Base-by-base conservation (phyloP, 1,139 yeast genomes). In the Debaryomyces sp. region DNA sequence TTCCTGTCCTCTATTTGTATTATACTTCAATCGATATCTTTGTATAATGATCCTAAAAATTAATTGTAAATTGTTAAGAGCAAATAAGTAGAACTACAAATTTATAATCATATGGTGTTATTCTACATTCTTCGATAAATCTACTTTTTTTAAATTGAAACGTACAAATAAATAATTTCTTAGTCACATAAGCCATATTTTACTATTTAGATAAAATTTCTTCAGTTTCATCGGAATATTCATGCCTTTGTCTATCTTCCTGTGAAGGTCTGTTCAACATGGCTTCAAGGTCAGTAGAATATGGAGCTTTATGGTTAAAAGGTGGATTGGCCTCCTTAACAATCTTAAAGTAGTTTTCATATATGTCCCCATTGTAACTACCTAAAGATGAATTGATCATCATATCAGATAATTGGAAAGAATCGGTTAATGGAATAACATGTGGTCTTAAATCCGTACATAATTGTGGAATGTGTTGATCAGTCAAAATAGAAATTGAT, bases 371-470 rank as follows among this genome's bases (percentile, higher is more conserved):
- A 61, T 89, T 85, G 68, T 81, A 87, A 60, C 77, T 79, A 53
- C 97, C 98, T 54, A 92, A 80, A 29, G 96, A 86, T 1, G 97
- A 82, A 71, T 91, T 89, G 65, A 92, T 80, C 71, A 87, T 81
- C 73, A 82, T 88, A 70, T 92, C 97, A 33, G 92, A 82, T 62
- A 87, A 79, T 71, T 87, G 85, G 80, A 92, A 92, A 5, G 96
- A 81, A 70, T 92, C 98, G 12, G 96, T 88, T 59, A 89, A 77
- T 17, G 89, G 89, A 64, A 90, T 82, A 49, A 86, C 87, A 61
- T 87, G 85, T 42, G 84, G 84, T 67, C 97, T 81, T 48, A 86
- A 60, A 38, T 70, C 74, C 17, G 68, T 62, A 54, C 83, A 70
- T 50, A 84, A 62, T 12, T 36, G 33, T 38, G 51, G 50, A 52